phyloP scores from a whole-genome alignment of 352 stramenopile genomes.

The Halophytophthora polymorphica region DNA sequence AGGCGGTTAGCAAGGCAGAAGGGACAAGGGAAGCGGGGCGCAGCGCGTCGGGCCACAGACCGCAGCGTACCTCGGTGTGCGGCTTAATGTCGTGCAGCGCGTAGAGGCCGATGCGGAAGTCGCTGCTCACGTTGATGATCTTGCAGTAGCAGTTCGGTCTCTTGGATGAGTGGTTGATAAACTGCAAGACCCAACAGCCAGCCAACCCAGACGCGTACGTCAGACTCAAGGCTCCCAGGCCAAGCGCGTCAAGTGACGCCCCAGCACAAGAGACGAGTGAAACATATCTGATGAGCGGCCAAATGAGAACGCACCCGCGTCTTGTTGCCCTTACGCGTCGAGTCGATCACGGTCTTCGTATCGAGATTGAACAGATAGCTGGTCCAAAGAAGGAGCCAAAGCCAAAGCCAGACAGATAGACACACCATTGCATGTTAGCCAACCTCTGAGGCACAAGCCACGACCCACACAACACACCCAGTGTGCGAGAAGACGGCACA shows the following conservation, averaged over 20 bases:
- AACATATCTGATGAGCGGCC: no score
- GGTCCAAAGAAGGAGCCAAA: slow-evolving; percentile 1
- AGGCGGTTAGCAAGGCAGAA: background rate
- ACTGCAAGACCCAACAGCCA: slow-evolving; percentile 30
- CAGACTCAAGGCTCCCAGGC: no score
- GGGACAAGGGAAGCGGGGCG: background rate
- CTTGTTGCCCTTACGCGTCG: slow-evolving; percentile 94
- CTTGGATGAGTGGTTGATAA: slow-evolving; percentile 85
- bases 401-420: slow-evolving; percentile 4
- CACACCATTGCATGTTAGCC: background rate
- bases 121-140: slow-evolving; percentile 90
- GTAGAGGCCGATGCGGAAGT: slow-evolving; percentile 93
- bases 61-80: slow-evolving; percentile 70
- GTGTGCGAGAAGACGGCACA: background rate
- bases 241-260: no score
- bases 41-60: no score
- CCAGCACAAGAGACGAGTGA: no score
- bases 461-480: background rate
- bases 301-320: slow-evolving; percentile 50
- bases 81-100: slow-evolving; percentile 85
- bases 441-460: background rate
- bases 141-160: slow-evolving; percentile 88
- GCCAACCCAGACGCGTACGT: background rate
- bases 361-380: slow-evolving; percentile 95
- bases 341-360: slow-evolving; percentile 91